These are phyloP conservation scores for Ogataea methanolica DNA, from an alignment of 805 yeast species.

Conservation along the genomic window DNA sequence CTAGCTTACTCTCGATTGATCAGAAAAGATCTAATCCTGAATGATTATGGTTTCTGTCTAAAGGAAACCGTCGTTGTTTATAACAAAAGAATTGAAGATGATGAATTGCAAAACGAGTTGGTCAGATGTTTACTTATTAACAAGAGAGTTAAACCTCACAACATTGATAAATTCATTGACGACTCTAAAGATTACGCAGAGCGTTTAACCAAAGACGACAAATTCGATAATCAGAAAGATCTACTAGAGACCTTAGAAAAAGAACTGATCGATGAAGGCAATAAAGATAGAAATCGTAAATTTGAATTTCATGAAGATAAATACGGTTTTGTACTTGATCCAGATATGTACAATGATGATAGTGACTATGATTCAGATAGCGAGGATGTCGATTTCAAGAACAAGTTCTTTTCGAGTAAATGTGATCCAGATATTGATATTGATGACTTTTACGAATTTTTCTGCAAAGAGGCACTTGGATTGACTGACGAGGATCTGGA, in stretches of 20 bases:
- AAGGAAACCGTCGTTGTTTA: conserved; percentile 7
- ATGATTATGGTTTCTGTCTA: conserved; percentile 78
- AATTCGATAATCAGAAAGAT: not conserved
- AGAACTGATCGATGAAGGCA: conserved; percentile 13
- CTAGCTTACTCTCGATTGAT: not conserved
- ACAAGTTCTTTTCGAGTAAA: conserved; percentile 22
- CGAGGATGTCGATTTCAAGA: conserved; percentile 9
- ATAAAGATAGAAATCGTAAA: not conserved
- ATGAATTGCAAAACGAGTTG: conserved; percentile 28
- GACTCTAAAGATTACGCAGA: conserved; percentile 13
- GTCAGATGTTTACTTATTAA: conserved; percentile 18
- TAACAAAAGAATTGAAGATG: conserved; percentile 11
- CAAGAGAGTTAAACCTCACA: conserved; percentile 5
- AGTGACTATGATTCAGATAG: conserved; percentile 20
- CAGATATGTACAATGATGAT: conserved; percentile 16
- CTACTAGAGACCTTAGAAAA: not conserved
- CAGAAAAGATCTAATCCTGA: conserved; percentile 77
- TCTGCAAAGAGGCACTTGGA: conserved; percentile 50
- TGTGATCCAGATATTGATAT: conserved; percentile 48
- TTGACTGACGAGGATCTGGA: conserved; percentile 43
- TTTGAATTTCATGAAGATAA: not conserved
- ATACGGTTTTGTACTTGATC: conserved; percentile 18
- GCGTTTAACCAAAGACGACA: not conserved
- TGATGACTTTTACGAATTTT: conserved; percentile 67
- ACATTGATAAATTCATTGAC: not conserved